Evolutionary conservation across 345 rosid species (phyloP).

Genomic region (Eucalyptus curtisii): DNA sequence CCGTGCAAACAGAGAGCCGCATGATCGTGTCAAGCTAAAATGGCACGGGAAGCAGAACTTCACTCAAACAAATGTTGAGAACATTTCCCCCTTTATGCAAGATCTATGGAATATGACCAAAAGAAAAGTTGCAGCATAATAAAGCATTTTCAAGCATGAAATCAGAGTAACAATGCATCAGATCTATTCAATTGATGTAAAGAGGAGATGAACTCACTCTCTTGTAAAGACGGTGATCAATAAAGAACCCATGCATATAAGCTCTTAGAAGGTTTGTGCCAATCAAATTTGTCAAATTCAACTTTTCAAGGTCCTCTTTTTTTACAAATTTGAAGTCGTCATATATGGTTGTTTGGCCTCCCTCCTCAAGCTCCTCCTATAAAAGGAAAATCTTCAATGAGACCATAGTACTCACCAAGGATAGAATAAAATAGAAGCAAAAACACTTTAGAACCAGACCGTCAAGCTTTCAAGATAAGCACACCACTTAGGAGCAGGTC

Average conservation of each 20-base stretch:
- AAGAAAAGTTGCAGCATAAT: background rate
- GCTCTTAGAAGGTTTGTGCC: conserved; percentile 91
- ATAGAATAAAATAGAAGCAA: background rate
- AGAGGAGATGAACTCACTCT: conserved; percentile 32
- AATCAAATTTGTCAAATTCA: conserved; percentile 66
- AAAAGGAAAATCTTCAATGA: background rate
- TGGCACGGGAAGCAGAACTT: background rate
- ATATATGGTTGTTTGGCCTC: conserved; percentile 67
- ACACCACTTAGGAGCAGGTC: conserved; percentile 97
- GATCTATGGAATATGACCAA: background rate
- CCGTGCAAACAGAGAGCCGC: background rate
- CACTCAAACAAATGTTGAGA: background rate
- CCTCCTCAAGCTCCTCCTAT: conserved; percentile 96
- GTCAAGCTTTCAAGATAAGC: conserved; percentile 66
- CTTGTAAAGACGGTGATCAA: conserved; percentile 60
- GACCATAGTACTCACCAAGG: background rate
- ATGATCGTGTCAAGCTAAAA: background rate
- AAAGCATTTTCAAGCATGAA: background rate
- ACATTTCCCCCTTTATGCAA: background rate
- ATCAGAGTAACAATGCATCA: background rate
- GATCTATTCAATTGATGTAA: background rate
- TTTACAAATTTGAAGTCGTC: conserved; percentile 83
- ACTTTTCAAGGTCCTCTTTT: conserved; percentile 72
- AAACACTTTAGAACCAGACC: conserved; percentile 16
- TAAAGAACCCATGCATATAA: conserved; percentile 88